Evolutionary conservation across 768 basidiomycete genomes (phyloP).

Genomic region (Fomitopsis serialis): DNA sequence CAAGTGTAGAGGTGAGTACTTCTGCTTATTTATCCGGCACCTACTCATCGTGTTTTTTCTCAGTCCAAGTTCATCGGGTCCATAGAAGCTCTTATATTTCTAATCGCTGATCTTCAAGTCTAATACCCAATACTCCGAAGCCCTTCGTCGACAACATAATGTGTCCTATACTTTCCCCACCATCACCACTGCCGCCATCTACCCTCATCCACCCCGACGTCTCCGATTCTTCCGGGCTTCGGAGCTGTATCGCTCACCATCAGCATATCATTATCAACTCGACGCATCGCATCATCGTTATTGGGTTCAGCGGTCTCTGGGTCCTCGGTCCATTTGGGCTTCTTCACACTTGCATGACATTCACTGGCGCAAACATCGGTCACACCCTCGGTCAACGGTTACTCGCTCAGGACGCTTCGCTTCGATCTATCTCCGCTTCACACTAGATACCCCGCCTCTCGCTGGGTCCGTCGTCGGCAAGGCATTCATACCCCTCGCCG

Average conservation of each 20-base stretch:
- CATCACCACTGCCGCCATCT: too few relatives aligned
- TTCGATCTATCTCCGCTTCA: slow-evolving; percentile 7
- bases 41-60: not conserved
- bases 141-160: slow-evolving; percentile 26
- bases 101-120: slow-evolving; percentile 16
- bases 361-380: slow-evolving; percentile 7
- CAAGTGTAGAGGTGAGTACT: slow-evolving; percentile 37
- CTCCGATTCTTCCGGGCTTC: slow-evolving; percentile 14
- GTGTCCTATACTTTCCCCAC: slow-evolving; percentile 11
- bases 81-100: slow-evolving; percentile 31
- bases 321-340: slow-evolving; percentile 10
- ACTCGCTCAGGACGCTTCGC: slow-evolving; percentile 32
- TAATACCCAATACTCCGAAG: slow-evolving; percentile 22
- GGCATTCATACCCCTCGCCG: slow-evolving; percentile 41
- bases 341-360: slow-evolving; percentile 14
- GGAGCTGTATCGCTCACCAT: slow-evolving; percentile 20
- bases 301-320: slow-evolving; percentile 10
- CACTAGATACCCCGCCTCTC: slow-evolving; percentile 24
- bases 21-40: slow-evolving; percentile 5
- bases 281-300: slow-evolving; percentile 24
- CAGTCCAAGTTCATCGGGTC: slow-evolving; percentile 35
- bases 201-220: slow-evolving; percentile 16
- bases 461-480: slow-evolving; percentile 29
- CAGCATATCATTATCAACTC: slow-evolving; percentile 39
- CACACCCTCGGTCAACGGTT: slow-evolving; percentile 27